Evolutionary conservation across 768 basidiomycete genomes (phyloP).

Genomic region (Crucibulum laeve): DNA sequence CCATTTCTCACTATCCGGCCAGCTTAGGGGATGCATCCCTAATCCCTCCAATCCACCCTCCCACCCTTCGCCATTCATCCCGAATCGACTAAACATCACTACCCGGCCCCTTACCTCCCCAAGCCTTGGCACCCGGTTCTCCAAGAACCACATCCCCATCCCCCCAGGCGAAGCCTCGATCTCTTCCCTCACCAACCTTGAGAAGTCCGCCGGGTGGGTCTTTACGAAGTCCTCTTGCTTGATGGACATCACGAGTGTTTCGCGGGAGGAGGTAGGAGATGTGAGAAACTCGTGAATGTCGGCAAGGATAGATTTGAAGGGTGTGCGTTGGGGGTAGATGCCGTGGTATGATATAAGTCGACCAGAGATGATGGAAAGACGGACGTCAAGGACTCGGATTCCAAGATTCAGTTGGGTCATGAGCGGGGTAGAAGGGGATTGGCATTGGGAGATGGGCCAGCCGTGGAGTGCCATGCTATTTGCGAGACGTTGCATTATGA

Average conservation of each 20-base stretch:
- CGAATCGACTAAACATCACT: conserved; percentile 84
- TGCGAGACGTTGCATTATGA: background rate
- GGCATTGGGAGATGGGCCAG: conserved; percentile 87
- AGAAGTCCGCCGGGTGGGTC: conserved; percentile 49
- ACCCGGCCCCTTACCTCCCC: conserved; percentile 86
- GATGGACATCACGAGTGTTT: conserved; percentile 82
- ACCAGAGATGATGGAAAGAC: conserved; percentile 62
- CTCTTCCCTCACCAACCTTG: conserved; percentile 58
- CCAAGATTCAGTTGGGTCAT: conserved; percentile 68
- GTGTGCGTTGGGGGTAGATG: conserved; percentile 61
- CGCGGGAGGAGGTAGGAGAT: conserved; percentile 48
- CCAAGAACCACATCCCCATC: conserved; percentile 72
- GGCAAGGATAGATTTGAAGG: conserved; percentile 63
- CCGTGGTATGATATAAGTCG: conserved; percentile 79
- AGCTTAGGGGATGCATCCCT: conserved; percentile 82
- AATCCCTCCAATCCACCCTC: conserved; percentile 62
- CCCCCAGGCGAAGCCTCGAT: conserved; percentile 54
- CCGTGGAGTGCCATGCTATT: conserved; percentile 78
- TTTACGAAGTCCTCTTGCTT: conserved; percentile 77
- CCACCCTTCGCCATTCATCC: conserved; percentile 66
- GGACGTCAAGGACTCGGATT: conserved; percentile 78
- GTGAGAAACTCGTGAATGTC: conserved; percentile 63
- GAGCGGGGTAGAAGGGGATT: conserved; percentile 59
- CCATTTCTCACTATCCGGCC: conserved; percentile 74
- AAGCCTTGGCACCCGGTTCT: conserved; percentile 74